These are phyloP conservation scores for Chloranthus sessilifolius DNA, from an alignment of 164 flowering plant genomes.

Conservation along the genomic window DNA sequence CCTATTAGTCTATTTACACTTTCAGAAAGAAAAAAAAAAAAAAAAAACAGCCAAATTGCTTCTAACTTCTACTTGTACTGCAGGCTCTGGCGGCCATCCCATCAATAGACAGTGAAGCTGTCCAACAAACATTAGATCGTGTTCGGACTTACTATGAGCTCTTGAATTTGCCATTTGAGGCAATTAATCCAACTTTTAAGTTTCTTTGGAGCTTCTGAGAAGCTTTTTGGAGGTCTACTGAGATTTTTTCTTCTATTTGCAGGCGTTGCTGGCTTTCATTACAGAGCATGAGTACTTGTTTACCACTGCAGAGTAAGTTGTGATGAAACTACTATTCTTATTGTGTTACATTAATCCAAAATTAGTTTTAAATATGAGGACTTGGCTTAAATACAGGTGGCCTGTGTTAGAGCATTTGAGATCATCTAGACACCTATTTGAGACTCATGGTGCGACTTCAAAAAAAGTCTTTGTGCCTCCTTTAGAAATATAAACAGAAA, in stretches of 20 bases:
- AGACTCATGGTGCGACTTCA: too few species aligned
- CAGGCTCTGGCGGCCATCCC: constrained; percentile 97
- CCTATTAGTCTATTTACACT: too few species aligned
- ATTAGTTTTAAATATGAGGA: too few species aligned
- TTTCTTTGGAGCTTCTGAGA: background rate
- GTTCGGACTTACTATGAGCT: constrained; percentile 92
- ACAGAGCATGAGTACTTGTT: constrained; percentile 76
- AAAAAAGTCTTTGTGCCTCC: too few species aligned
- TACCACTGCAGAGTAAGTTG: constrained; percentile 74
- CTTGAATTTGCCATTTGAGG: constrained; percentile 95
- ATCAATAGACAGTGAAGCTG: constrained; percentile 79
- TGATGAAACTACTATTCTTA: background rate
- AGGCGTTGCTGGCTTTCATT: constrained; percentile 95
- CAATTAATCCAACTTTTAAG: constrained; percentile 14
- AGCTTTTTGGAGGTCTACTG: background rate
- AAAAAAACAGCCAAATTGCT: background rate
- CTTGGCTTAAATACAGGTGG: too few species aligned
- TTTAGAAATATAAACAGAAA: too few species aligned
- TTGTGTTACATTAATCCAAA: background rate
- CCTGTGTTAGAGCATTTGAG: too few species aligned
- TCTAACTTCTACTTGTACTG: constrained; percentile 4
- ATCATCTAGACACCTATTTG: too few species aligned
- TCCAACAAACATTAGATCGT: constrained; percentile 83
- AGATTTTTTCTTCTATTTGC: constrained; percentile 15
- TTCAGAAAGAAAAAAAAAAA: too few species aligned